Evolutionary conservation across 371 early-diverging fungal genomes (phyloP), one percentile per base, ranked within the genome.

Genomic region (Rhizopus microsporus): DNA sequence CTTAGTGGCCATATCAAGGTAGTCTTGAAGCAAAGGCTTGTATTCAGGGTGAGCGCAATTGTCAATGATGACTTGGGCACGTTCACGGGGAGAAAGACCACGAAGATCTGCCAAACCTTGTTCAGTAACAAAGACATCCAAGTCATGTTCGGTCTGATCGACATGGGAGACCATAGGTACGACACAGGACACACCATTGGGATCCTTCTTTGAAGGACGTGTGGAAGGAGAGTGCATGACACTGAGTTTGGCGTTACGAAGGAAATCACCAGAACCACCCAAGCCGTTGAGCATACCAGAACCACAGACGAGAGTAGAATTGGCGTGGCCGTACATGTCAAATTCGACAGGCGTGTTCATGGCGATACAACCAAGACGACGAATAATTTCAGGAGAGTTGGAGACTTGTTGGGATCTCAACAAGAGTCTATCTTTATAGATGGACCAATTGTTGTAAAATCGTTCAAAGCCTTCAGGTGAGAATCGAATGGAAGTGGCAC

Each of bases 311-410:
- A 76, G 60, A 30, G 81, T 81, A 0, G 81, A 81, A 55, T 81
- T 81, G 47, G 77, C 78, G 55, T 81, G 81, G 29, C 73, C 81
- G 38, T 81, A 81, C 42, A 81, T 81, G 56, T 81, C 81, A 42
- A 81, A 74, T 68, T 81, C 81, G 47, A 81, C 77, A 47, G 81
- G 81, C 1, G 81, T 81, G 54, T 81, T 81, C 81, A 81, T 81
- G 35, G 81, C 81, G 52, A 81, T 78, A 60, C 71, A 71, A n/a
- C 81, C 81, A 34, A 81, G 67, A 57, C 81, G 68, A 57, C 81
- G 72, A 52, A 81, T 81, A 32, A 81, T 46, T 61, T 81, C 81
- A 34, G 81, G 81, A 15, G 77, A 75, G 59, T 81, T 81, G 51
- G 75, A 74, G 37, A 81, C 81, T 60, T 78, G 78, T 62, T 81